phyloP scores from a whole-genome alignment of 1,284 basidiomycete species.

The Sporisorium reilianum region DNA sequence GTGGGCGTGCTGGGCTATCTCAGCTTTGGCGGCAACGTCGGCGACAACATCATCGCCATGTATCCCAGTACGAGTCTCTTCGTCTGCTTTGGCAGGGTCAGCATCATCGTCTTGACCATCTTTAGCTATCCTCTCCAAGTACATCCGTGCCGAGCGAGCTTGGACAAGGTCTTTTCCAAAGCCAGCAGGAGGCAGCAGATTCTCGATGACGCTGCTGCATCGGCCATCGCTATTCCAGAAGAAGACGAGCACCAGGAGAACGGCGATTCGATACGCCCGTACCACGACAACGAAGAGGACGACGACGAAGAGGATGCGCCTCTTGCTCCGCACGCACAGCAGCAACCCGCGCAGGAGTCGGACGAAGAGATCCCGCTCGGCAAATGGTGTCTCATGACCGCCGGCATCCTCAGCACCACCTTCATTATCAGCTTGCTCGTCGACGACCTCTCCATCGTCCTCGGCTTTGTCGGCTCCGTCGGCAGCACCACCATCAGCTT shows the following conservation, averaged over 20 bases:
- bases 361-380: slow-evolving; percentile 42
- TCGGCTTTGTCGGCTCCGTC: slow-evolving; percentile 93
- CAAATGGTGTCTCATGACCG: slow-evolving; percentile 59
- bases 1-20: slow-evolving; percentile 82
- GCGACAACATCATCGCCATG: slow-evolving; percentile 68
- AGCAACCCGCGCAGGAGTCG: slow-evolving; percentile 5
- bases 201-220: slow-evolving; percentile 38
- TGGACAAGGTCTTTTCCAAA: slow-evolving; percentile 83
- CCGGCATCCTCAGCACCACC: slow-evolving; percentile 56
- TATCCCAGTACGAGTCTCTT: slow-evolving; percentile 93
- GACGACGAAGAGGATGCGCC: slow-evolving; percentile 11
- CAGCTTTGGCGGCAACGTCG: slow-evolving; percentile 85
- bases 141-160: slow-evolving; percentile 89
- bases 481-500: slow-evolving; percentile 97
- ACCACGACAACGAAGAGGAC: slow-evolving; percentile 60
- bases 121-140: slow-evolving; percentile 74
- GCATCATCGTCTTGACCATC: slow-evolving; percentile 83
- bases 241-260: slow-evolving; percentile 26
- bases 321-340: neutral
- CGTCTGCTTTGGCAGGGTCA: slow-evolving; percentile 91
- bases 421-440: slow-evolving; percentile 61
- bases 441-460: slow-evolving; percentile 66
- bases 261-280: slow-evolving; percentile 24
- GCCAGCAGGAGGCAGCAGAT: slow-evolving; percentile 38
- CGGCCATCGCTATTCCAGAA: slow-evolving; percentile 7